These are phyloP conservation scores for Aspergillus sp. DNA, from an alignment of 2,329 filamentous ascomycete species.

Conservation along the genomic window DNA sequence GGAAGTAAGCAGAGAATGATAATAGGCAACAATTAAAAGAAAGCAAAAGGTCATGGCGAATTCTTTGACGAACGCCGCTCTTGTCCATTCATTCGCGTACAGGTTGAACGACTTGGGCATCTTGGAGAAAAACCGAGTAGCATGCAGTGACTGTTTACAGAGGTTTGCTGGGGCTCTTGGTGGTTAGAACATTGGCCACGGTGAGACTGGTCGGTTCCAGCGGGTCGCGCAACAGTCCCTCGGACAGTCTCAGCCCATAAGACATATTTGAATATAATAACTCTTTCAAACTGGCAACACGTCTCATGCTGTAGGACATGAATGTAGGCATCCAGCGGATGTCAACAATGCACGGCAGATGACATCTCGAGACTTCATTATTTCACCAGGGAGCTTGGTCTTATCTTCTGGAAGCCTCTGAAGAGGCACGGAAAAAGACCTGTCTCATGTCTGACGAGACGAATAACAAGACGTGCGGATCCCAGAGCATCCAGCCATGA, in stretches of 20 bases:
- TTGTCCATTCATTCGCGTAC: conserved; percentile 8
- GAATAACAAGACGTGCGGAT: conserved; percentile 6
- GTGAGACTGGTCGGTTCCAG: not conserved
- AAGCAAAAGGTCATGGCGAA: conserved; percentile 6
- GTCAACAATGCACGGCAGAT: not conserved
- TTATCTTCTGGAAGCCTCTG: conserved; percentile 7
- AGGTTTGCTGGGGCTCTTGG: too few species aligned
- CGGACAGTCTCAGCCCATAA: not conserved
- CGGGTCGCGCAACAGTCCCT: not conserved
- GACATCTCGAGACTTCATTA: not conserved
- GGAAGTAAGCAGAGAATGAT: conserved; percentile 5
- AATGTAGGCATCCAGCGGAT: too few species aligned
- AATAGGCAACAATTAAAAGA: conserved; percentile 4
- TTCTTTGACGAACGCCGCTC: conserved; percentile 6
- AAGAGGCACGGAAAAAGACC: conserved; percentile 6
- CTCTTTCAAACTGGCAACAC: not conserved
- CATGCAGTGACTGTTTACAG: too few species aligned
- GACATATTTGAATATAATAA: conserved; percentile 3
- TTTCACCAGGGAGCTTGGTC: not conserved
- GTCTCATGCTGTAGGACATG: too few species aligned
- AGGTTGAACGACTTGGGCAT: conserved; percentile 7
- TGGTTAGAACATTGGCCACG: not conserved
- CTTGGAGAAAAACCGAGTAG: conserved; percentile 3
- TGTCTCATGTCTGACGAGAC: conserved; percentile 6
- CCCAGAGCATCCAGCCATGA: conserved; percentile 10